Conservation (phyloP, 441 rosid genomes). For the Dalechampia spathulata region DNA sequence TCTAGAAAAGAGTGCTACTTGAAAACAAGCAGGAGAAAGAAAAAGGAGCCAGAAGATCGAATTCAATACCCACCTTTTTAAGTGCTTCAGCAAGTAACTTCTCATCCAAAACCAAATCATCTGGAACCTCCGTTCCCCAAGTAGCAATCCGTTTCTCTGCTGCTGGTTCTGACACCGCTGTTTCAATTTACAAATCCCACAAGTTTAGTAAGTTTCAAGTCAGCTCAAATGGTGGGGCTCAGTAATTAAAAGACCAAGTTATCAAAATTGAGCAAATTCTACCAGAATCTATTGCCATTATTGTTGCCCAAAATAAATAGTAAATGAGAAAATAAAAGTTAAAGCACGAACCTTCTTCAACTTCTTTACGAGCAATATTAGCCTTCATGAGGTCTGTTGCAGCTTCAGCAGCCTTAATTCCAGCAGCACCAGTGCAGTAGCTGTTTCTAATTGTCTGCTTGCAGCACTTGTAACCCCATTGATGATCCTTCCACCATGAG, state of each 20-base stretch:
- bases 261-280: too few relatives aligned
- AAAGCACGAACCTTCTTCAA: conserved; percentile 29
- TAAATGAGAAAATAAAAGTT: neutral
- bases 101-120: conserved; percentile 61
- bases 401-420: conserved; percentile 61
- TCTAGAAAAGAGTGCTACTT: too few relatives aligned
- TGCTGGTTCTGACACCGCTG: conserved; percentile 39
- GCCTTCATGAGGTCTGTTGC: conserved; percentile 54
- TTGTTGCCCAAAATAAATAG: neutral
- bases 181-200: too few relatives aligned
- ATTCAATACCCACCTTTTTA: conserved; percentile 47
- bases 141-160: conserved; percentile 63
- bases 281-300: neutral
- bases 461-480: conserved; percentile 68
- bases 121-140: conserved; percentile 76
- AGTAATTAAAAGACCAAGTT: too few relatives aligned
- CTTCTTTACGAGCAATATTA: conserved; percentile 52
- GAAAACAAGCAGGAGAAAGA: too few relatives aligned
- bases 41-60: too few relatives aligned
- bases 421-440: conserved; percentile 60
- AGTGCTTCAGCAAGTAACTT: conserved; percentile 64
- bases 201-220: too few relatives aligned
- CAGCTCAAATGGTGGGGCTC: too few relatives aligned
- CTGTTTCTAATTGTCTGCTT: conserved; percentile 50
- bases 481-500: conserved; percentile 65